Evolutionary conservation across 1,139 yeast genomes (phyloP), one percentile per base, ranked within the genome.

Genomic region (Hemisphaericaspora xylanilytica): DNA sequence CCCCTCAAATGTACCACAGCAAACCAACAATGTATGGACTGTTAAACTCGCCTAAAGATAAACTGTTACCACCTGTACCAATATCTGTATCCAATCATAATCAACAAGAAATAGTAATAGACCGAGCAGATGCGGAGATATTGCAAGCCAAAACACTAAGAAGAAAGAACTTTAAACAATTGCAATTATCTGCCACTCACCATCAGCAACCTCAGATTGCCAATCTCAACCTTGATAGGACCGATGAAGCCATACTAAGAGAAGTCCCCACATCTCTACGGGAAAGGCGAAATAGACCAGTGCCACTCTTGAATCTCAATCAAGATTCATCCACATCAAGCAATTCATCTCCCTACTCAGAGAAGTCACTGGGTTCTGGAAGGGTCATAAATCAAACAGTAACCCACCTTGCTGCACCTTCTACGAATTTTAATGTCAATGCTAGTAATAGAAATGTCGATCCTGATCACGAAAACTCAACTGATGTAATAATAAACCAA

Each of bases 81-180:
- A 12, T 17, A 6, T 13, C 9, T 7, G 16, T 16, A n/a, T 26
- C 30, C 17, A 14, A 10, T 29, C 20, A 33, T 21, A 39, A 36
- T 33, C 35, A 32, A 18, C 5, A 24, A 22, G 9, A 17, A 26
- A 24, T 22, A 16, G 37, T 36, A 32, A 37, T n/a, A 32, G 41
- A 3, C n/a, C n/a, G n/a, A 49, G 39, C 12, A 50, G 28, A 51
- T 22, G 44, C 51, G 2, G 47, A 44, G 27, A 51, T 69, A 27
- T 53, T 75, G 61, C 58, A 75, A 66, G 50, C 81, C 29, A 83
- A 79, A 55, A 73, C 92, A 4, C 61, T 87, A 45, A 78, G 78
- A 47, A 73, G 96, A 40, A 78, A 85, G 50, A 88, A 88, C 57
- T 69, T 85, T 56, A 88, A 88, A 58, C 75, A 85, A 45, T 69